Evolutionary conservation across 495 filamentous ascomycete species (phyloP).

Genomic region (Chaetomium tenue): DNA sequence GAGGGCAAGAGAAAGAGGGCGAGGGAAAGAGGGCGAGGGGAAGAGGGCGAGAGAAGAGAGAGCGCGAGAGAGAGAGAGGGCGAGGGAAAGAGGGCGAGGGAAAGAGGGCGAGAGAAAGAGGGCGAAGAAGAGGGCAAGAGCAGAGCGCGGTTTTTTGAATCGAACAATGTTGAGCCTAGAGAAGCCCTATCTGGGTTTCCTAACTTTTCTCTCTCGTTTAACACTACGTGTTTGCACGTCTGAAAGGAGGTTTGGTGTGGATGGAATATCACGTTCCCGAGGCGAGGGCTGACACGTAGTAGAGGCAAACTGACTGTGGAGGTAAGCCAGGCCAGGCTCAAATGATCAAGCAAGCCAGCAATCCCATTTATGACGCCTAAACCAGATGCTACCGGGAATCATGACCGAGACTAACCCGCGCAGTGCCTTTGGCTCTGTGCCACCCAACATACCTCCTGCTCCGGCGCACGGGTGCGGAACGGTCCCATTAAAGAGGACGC

Average conservation of each 20-base stretch:
- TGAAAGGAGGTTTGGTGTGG: neutral
- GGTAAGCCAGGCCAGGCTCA: conserved; percentile 25
- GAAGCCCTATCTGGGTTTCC: neutral
- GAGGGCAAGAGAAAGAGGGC: neutral
- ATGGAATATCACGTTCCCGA: neutral
- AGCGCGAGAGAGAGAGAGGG: neutral
- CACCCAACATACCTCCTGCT: neutral
- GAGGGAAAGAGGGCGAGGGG: neutral
- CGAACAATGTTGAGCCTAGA: neutral
- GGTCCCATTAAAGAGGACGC: neutral
- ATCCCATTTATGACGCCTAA: conserved; percentile 43
- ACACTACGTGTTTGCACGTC: neutral
- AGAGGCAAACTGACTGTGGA: conserved; percentile 13
- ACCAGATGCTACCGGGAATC: conserved; percentile 42
- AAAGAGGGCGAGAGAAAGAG: neutral
- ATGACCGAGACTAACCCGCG: conserved; percentile 31
- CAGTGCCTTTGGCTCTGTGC: conserved; percentile 21
- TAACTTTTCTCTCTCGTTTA: neutral
- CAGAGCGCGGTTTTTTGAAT: too few relatives aligned
- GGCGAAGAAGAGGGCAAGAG: neutral
- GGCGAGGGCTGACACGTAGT: neutral
- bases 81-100: neutral
- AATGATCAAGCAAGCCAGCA: conserved; percentile 37
- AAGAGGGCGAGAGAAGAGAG: neutral
- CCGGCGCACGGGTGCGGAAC: conserved; percentile 3